phyloP scores from a whole-genome alignment of 78 protist species.

The Speleostelium caveatum region DNA sequence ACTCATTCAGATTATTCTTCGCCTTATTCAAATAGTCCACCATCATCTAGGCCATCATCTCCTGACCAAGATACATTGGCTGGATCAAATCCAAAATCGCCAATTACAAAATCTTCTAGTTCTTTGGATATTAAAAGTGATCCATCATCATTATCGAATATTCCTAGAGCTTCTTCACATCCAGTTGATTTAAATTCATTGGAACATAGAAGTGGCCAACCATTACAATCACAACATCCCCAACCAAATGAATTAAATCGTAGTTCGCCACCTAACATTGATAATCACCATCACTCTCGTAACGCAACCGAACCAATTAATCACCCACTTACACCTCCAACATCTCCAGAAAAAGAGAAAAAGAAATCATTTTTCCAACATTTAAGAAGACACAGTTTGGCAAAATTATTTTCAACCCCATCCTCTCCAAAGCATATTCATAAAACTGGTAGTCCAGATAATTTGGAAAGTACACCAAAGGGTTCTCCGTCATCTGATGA shows the following conservation, averaged over 20 bases:
- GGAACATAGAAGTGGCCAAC: neutral
- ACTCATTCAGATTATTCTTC: neutral
- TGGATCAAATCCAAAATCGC: neutral
- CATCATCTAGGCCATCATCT: neutral
- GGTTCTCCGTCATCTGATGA: neutral
- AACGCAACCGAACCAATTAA: no score
- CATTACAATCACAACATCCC: neutral
- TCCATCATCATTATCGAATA: neutral
- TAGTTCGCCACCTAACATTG: neutral
- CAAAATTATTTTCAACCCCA: conserved; percentile 47
- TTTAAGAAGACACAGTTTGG: conserved; percentile 60
- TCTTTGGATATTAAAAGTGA: neutral
- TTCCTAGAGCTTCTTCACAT: conserved; percentile 64
- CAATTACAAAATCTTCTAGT: neutral
- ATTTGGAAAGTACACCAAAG: neutral
- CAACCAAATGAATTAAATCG: neutral
- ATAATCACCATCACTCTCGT: neutral
- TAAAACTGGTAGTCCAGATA: neutral
- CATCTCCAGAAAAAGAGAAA: conserved; percentile 47
- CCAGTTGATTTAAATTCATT: conserved; percentile 27
- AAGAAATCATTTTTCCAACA: conserved; percentile 40
- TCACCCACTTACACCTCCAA: neutral
- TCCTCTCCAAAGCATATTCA: no score
- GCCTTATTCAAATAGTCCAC: conserved; percentile 5
- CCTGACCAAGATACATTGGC: neutral